Base-by-base conservation (phyloP, 2,329 filamentous ascomycete species). In the Penicillium sumatraense region DNA sequence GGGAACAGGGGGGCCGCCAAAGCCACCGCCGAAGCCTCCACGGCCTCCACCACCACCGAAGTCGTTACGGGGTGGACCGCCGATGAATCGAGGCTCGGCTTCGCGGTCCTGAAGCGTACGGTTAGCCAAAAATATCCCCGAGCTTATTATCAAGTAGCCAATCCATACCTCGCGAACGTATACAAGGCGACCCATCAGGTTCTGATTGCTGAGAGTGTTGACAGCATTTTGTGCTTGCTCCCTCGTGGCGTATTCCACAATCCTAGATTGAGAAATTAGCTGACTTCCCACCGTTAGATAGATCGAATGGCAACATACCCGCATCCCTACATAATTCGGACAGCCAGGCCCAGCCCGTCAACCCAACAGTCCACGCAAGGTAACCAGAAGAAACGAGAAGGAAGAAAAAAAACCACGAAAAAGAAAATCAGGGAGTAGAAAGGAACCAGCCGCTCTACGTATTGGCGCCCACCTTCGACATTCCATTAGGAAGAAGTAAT, bases 401-500 rank as follows among this genome's bases (percentile, higher is more conserved):
- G 38, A 76, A 83, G 84, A 86, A 81, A 80, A 82, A 62, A 60
- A 68, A 68, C 82, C 81, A 88, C 80, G 76, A 84, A 84, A 86
- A 81, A n/a, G 31, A 35, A 13, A 40, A 81, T 80, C 81, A 80
- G 75, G 81, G 82, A 70, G 54, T 64, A 70, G 64, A 65, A 82
- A 82, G 87, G 86, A 86, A 86, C 90, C 90, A 90, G 86, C 89
- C 89, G 88, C 86, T 88, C 89, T 89, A 93, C 84, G 82, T 87
- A 83, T 90, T 89, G 85, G 88, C 87, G 92, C 91, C 91, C 93
- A 98, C 93, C 93, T 99, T 99, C 91, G 93, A 98, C 95, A 99
- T 99, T 93, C 95, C 95, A 86, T 99, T 99, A 75, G 95, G 95
- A 89, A 99, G 92, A 80, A 96, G 85, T 81, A 99, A 88, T 75